phyloP scores from a whole-genome alignment of 2,329 filamentous ascomycete genomes.

The Monilinia vaccinii-corymbosi region DNA sequence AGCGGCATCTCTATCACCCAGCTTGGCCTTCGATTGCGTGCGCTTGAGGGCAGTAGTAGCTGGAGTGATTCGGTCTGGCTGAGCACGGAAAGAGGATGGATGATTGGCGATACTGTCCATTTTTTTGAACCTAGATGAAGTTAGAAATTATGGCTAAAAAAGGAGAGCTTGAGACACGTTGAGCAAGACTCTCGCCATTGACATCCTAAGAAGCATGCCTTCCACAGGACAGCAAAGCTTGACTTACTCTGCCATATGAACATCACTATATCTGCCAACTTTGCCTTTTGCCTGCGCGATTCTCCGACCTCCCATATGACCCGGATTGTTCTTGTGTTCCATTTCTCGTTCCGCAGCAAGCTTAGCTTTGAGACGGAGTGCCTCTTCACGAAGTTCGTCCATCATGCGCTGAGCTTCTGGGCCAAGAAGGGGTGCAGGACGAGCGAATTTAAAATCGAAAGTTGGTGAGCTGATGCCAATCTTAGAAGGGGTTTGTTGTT shows the following conservation, averaged over 20 bases:
- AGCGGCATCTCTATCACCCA: slow-evolving; percentile 45
- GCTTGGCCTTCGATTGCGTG: slow-evolving; percentile 51
- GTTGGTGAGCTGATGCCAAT: slow-evolving; percentile 43
- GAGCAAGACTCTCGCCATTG: background rate
- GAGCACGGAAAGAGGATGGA: slow-evolving; percentile 64
- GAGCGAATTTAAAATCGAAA: slow-evolving; percentile 57
- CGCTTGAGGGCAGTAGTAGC: slow-evolving; percentile 38
- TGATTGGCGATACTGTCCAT: slow-evolving; percentile 95
- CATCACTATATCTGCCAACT: slow-evolving; percentile 70
- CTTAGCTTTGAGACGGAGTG: slow-evolving; percentile 59
- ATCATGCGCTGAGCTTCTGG: slow-evolving; percentile 52
- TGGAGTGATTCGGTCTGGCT: slow-evolving; percentile 45
- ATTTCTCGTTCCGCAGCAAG: slow-evolving; percentile 51
- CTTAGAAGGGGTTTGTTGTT: slow-evolving; percentile 58
- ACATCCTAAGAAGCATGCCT: background rate
- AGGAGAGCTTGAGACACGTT: background rate
- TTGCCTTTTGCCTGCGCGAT: slow-evolving; percentile 76
- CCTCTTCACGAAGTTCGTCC: slow-evolving; percentile 63
- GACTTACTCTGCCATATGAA: slow-evolving; percentile 60
- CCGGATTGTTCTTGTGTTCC: slow-evolving; percentile 40
- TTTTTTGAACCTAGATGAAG: slow-evolving; percentile 59
- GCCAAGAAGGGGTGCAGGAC: slow-evolving; percentile 48
- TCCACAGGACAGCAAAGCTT: background rate
- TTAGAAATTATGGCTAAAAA: background rate
- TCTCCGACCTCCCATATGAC: slow-evolving; percentile 46